Percentiles rank a stretch among this genome's conserved stretches.
phyloP scores from a whole-genome alignment of 2,329 filamentous ascomycete species.

The Pseudogymnoascus sp. region DNA sequence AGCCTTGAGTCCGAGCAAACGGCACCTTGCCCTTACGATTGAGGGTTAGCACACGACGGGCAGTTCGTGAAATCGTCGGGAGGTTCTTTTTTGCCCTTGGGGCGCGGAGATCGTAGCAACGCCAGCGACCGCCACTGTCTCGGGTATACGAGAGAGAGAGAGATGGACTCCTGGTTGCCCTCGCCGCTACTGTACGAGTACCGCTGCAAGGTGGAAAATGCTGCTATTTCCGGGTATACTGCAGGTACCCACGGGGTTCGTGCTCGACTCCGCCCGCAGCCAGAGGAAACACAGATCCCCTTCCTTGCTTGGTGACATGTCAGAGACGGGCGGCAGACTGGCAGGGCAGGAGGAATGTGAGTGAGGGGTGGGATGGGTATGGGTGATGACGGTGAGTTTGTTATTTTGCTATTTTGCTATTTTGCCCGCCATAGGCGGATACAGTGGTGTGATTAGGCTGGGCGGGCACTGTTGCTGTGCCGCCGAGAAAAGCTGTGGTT shows the following conservation, averaged over 20 bases:
- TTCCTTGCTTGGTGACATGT: not conserved
- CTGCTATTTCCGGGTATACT: constrained; percentile 2
- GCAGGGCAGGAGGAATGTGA: not conserved
- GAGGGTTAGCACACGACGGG: not conserved
- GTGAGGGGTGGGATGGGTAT: not conserved
- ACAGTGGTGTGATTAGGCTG: not conserved
- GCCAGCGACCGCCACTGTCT: not conserved
- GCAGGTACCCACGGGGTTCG: not conserved
- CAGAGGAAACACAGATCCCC: not conserved
- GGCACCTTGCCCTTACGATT: not conserved
- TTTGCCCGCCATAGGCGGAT: not conserved
- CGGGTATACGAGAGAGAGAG: not conserved
- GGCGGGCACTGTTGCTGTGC: not conserved
- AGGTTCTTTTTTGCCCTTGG: not conserved
- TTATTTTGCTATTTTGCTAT: not conserved
- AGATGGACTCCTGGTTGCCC: not conserved
- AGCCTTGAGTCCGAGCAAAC: not conserved
- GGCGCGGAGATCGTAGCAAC: not conserved
- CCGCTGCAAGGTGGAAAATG: not conserved
- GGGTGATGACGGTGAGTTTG: not conserved
- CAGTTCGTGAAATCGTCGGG: not conserved
- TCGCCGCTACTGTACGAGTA: not conserved
- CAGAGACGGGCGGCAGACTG: no score
- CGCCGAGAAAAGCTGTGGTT: not conserved
- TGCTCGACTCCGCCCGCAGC: not conserved